Conservation (phyloP, 805 yeast genomes). For the Lachancea sp. region DNA sequence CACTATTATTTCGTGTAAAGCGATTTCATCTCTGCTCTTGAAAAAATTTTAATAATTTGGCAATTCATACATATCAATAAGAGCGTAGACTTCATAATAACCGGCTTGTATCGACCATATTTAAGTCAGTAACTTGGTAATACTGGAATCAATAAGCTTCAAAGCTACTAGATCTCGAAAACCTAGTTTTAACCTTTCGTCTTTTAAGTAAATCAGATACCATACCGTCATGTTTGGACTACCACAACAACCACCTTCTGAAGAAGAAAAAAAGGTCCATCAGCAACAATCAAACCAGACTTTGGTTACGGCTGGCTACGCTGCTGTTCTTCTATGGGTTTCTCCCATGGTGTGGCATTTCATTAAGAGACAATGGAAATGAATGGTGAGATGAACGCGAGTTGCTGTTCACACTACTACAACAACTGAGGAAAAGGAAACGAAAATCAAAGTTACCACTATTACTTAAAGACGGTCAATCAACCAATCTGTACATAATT, state of each 20-base stretch:
- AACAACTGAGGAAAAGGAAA: neutral
- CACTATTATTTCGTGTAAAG: neutral
- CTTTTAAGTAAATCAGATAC: neutral
- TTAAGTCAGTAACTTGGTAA: neutral
- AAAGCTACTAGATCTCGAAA: neutral
- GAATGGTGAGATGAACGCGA: constrained; percentile 1
- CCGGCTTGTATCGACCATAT: no score
- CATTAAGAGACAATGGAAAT: constrained; percentile 33
- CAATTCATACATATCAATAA: no score
- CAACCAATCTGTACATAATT: constrained; percentile 1
- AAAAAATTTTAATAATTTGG: no score
- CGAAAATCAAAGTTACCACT: neutral
- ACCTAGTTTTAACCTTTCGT: neutral
- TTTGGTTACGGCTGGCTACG: constrained; percentile 50
- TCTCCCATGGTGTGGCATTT: constrained; percentile 32
- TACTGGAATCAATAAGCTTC: no score
- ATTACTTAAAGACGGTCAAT: neutral
- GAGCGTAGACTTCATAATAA: no score
- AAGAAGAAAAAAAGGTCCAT: constrained; percentile 62
- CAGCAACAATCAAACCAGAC: constrained; percentile 57
- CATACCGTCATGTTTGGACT: constrained; percentile 37
- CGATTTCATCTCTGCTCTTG: no score
- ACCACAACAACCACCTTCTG: constrained; percentile 48
- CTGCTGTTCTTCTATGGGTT: constrained; percentile 58
- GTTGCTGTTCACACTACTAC: neutral